Evolutionary conservation across 176 grass and related monocot genomes (phyloP).

Genomic region (Oryza glumipatula): DNA sequence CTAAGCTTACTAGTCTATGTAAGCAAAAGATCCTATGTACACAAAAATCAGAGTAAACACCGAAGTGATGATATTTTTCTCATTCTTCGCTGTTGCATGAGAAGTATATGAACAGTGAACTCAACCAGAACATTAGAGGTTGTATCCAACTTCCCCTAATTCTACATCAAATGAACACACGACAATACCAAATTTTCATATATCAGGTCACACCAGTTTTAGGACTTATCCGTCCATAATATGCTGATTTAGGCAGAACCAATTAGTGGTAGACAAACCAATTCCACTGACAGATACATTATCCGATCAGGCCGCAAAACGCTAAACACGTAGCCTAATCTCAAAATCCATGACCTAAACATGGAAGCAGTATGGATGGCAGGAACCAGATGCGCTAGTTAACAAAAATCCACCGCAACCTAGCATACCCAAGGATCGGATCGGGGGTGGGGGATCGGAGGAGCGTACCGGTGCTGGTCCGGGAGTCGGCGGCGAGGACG

Average conservation of each 20-base stretch:
- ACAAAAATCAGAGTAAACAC: neutral
- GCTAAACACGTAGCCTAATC: neutral
- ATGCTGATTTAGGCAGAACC: neutral
- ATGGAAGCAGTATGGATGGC: neutral
- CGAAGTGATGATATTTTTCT: neutral
- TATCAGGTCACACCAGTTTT: too few species aligned
- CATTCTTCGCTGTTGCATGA: neutral
- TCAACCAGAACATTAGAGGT: neutral
- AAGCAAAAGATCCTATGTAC: too few species aligned
- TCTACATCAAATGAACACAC: neutral
- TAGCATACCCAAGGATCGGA: neutral
- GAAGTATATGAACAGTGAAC: neutral
- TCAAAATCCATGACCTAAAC: neutral
- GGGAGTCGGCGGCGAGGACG: constrained; percentile 87
- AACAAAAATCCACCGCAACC: neutral
- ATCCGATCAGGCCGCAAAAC: neutral
- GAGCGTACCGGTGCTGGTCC: constrained; percentile 82
- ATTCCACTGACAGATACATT: neutral
- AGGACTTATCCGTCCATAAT: neutral
- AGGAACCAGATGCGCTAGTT: neutral
- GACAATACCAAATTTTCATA: too few species aligned
- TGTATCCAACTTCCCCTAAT: neutral
- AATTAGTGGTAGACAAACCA: neutral
- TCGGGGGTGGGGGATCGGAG: neutral
- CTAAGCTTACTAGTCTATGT: neutral